Evolutionary conservation across 257 asterid genomes (phyloP).

Genomic region (Petunia axillaris): DNA sequence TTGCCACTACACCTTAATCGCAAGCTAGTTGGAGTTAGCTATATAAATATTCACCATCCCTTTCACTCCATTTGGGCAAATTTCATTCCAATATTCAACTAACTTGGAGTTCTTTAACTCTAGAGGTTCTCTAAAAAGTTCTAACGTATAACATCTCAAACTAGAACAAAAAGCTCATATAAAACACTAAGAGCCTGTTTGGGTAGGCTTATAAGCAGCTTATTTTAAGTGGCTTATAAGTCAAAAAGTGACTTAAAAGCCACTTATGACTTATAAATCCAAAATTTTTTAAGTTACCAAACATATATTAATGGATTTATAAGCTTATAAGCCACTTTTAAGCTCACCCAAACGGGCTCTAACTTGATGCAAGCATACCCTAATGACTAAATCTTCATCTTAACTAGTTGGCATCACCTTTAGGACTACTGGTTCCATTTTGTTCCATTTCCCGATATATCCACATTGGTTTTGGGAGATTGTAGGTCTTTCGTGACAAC

Average conservation of each 20-base stretch:
- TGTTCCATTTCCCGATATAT: neutral
- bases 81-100: neutral
- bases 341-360: too few species aligned
- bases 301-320: too few species aligned
- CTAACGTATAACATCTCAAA: neutral
- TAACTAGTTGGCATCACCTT: neutral
- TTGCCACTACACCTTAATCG: neutral
- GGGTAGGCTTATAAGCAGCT: too few species aligned
- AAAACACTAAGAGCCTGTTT: too few species aligned
- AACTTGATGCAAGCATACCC: slow-evolving; percentile 13
- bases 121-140: neutral
- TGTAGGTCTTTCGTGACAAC: neutral
- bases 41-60: neutral
- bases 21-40: neutral
- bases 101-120: slow-evolving; percentile 18
- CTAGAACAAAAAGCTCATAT: neutral
- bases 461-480: neutral
- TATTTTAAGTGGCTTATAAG: too few species aligned
- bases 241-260: too few species aligned
- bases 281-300: too few species aligned
- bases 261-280: too few species aligned
- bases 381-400: neutral
- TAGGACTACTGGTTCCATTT: neutral
- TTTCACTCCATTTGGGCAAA: neutral
- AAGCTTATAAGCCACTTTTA: too few species aligned